Conservation (phyloP, 176 grass and related monocot genomes). For the Paspalum notatum region DNA sequence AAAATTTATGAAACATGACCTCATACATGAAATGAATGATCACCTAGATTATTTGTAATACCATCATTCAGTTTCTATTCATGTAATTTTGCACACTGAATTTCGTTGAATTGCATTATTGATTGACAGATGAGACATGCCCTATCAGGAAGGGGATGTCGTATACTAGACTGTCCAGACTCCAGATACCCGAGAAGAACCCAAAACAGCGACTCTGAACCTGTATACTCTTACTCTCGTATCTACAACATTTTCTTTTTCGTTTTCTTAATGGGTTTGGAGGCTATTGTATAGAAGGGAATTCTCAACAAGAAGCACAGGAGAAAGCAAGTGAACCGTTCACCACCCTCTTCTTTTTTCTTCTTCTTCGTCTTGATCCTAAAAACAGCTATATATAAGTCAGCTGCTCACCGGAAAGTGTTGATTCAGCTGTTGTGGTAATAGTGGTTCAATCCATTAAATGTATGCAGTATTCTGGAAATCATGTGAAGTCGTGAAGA, state of each 20-base stretch:
- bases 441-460: conserved; percentile 26
- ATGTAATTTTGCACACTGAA: conserved; percentile 11
- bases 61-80: conserved; percentile 12
- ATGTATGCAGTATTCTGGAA: conserved; percentile 30
- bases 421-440: conserved; percentile 27
- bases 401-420: conserved; percentile 46
- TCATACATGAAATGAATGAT: background rate
- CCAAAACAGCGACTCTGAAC: conserved; percentile 48
- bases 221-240: conserved; percentile 56
- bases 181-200: conserved; percentile 8
- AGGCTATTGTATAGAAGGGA: conserved; percentile 73
- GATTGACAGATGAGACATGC: conserved; percentile 47
- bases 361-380: background rate
- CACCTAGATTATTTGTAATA: conserved; percentile 2
- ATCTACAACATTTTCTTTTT: conserved; percentile 32
- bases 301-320: conserved; percentile 52
- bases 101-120: conserved; percentile 19
- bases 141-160: conserved; percentile 29
- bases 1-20: conserved; percentile 26
- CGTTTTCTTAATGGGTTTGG: conserved; percentile 26
- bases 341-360: conserved; percentile 4
- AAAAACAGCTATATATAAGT: conserved; percentile 13
- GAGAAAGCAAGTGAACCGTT: conserved; percentile 45
- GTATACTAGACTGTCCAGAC: conserved; percentile 50
- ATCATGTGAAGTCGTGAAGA: conserved; percentile 9